phyloP scores from a whole-genome alignment of 129 eudicot genomes.

The Erigeron canadensis region DNA sequence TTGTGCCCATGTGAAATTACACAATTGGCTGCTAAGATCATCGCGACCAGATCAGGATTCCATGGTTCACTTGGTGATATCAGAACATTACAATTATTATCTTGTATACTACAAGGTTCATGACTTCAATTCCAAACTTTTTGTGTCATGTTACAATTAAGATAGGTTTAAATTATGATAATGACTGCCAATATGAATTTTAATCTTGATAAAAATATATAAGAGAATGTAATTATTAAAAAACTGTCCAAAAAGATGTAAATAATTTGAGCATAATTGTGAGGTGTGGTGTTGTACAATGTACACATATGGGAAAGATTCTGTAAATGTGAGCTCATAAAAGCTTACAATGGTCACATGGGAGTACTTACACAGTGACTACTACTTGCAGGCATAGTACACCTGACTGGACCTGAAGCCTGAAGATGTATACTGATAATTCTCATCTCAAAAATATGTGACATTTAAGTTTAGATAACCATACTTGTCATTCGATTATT shows the following conservation, averaged over 20 bases:
- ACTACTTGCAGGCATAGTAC: slow-evolving; percentile 20
- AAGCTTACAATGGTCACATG: slow-evolving; percentile 29
- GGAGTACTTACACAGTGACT: slow-evolving; percentile 12
- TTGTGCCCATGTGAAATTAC: too few relatives aligned
- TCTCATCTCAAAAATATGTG: neutral
- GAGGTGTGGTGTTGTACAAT: neutral
- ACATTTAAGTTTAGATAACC: neutral
- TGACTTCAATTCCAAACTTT: neutral
- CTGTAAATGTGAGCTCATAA: slow-evolving; percentile 1
- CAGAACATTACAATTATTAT: too few relatives aligned
- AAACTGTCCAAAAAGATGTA: neutral
- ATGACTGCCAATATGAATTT: too few relatives aligned
- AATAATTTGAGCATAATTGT: neutral
- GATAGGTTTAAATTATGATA: too few relatives aligned
- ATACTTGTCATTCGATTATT: neutral
- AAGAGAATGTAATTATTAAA: too few relatives aligned
- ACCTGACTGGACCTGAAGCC: slow-evolving; percentile 2
- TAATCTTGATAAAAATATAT: too few relatives aligned
- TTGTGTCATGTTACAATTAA: neutral
- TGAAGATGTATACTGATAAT: neutral
- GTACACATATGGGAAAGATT: slow-evolving; percentile 14
- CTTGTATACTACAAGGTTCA: neutral
- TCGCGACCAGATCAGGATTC: too few relatives aligned
- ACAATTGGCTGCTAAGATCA: too few relatives aligned
- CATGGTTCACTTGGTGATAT: too few relatives aligned